Evolutionary conservation across 163 green algal genomes (phyloP), one percentile per base, ranked within the genome.

Genomic region (Chlorella variabilis): DNA sequence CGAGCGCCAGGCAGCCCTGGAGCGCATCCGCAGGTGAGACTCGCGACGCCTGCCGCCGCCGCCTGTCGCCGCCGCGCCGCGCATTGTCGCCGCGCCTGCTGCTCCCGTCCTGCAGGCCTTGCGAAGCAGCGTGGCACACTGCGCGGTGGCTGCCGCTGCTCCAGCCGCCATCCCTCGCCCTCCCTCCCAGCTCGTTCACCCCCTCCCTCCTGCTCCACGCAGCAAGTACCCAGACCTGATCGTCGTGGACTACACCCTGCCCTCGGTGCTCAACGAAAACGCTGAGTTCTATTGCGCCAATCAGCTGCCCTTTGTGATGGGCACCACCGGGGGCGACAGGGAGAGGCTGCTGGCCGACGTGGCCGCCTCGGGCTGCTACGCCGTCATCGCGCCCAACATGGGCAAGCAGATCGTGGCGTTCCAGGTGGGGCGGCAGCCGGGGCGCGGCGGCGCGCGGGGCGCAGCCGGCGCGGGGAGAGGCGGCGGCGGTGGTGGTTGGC

Each of bases 351-450:
- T 91, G 31, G 71, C 84, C 25, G 89, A 93, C 58, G 92, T 97
- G 21, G 27, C 88, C 34, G 84, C 77, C 2, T 78, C 90, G 9
- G 91, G 87, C 18, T 62, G 89, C 21, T 97, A 97, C 84, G 96
- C 96, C 15, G 96, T 99, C 4, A 98, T 99, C 59, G 97, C 97
- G 2, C 95, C 97, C 15, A 95, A 99, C 75, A 99, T 99, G 97
- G 97, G 97, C 67, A 99, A 99, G 91, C 97, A 98, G 93, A 92
- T 99, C 29, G 94, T 98, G 25, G 96, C 96, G 15, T 83, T 83
- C 65, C 77, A 79, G 73, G 73, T 58, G 73, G 6, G 71, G 1
- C 21, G n/a, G n/a, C n/a, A n/a, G n/a, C n/a, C n/a, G n/a, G n/a
- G n/a, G n/a, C n/a, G n/a, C n/a, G n/a, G n/a, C n/a, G n/a, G n/a